Evolutionary conservation across 768 basidiomycete genomes (phyloP), one percentile per base, ranked within the genome.

Genomic region (Lactarius indigo): DNA sequence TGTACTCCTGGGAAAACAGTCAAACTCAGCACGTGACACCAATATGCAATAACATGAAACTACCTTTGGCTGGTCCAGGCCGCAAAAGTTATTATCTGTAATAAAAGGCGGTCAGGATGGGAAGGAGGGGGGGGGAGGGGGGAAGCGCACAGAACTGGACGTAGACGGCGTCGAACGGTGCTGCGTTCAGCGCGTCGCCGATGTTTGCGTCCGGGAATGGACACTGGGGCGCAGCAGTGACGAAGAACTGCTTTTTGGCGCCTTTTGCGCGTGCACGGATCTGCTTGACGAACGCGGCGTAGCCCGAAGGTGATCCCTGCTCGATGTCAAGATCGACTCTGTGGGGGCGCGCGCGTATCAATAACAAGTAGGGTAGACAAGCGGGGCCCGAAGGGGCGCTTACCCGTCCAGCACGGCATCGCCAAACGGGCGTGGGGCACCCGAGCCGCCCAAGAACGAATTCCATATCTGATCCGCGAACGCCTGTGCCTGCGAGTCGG

Each of bases 141-240:
- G 8, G 56, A 7, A n/a, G 33, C 76, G 31, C 60, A 79, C 79
- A 87, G 72, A 88, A 87, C 71, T 87, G 85, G 30, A 78, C 74
- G 64, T 78, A 80, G 35, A 81, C 72, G 20, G 77, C 78, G 64
- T 80, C 80, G 70, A 80, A 80, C 17, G 65, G 60, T 1, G 76
- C 78, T 3, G 67, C 70, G 59, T 79, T 78, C 31, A 80, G 62
- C 3, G 74, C 74, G 23, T 64, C 44, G 9, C 76, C 76, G n/a
- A 80, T 70, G 23, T 72, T 70, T 15, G 77, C 74, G 64, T 79
- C 79, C 2, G 79, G 78, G 64, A 74, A 79, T 5, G 73, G 72
- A 58, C 79, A 80, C 68, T 81, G 79, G 15, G 78, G 80, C 6
- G 80, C 78, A 18, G 76, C 79, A 3, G 78, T 77, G 31, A 78